Evolutionary conservation across 148 eudicot species (phyloP), one percentile per base, ranked within the genome.

Genomic region (Fagopyrum esculentum): DNA sequence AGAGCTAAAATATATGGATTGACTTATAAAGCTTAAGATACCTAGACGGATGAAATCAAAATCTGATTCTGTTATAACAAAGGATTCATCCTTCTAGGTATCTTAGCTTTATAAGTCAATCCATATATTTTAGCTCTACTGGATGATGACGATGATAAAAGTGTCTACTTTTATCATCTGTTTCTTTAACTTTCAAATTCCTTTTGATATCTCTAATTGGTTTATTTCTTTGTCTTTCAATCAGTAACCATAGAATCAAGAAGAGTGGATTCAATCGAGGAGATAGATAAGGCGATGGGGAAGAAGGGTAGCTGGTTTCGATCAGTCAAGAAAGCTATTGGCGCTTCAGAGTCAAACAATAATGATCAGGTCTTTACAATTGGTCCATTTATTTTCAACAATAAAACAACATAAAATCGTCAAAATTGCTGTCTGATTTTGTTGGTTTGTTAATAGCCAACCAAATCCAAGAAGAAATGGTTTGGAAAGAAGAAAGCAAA

Each of bases 271-370:
- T 13, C 19, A 13, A 9, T 4, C 7, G 55, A 71, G 22, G 48
- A 80, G 82, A 77, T 84, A 78, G 74, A 85, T 69, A 77, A 45
- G 72, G 75, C 76, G 56, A 93, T 91, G 98, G 91, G 88, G 76
- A 87, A 82, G 77, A 94, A 91, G 85, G 93, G 90, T 30, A 85
- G 81, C 22, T 94, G 98, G 97, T 86, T 94, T 52, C 87, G 87
- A 74, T 84, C 92, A 6, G 79, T 92, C 56, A 90, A 90, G 87
- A 95, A 90, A 83, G 91, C 96, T 78, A 80, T 94, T 45, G 77
- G 88, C 40, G 3, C 40, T 80, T 86, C 88, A 56, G 86, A 81
- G 35, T 78, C 90, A 6, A 87, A 88, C 66, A 88, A 71, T 77
- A 85, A 80, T 80, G 80, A 47, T 56, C 87, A 86, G 93, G 90